A percentile compares a stretch with the other conserved stretches of the same genome.
Conservation (phyloP, 257 asterid species). For the Nicotiana undulata region DNA sequence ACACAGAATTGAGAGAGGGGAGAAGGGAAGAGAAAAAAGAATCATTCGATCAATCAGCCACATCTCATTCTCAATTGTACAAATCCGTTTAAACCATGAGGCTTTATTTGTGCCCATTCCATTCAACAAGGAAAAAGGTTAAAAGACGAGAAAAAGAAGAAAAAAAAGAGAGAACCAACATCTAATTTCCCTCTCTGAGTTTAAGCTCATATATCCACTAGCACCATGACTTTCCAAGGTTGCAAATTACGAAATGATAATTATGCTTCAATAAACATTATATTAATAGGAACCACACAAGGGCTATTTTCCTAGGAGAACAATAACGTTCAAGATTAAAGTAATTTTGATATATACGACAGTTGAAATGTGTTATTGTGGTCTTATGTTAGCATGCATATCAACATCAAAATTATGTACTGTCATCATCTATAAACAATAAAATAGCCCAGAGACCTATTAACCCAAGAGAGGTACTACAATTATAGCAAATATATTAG, state of each 20-base stretch:
- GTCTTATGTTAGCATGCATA: neutral
- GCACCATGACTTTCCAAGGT: neutral
- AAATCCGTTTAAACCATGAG: neutral
- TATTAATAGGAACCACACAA: neutral
- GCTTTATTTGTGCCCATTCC: too few species aligned
- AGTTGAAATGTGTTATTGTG: neutral
- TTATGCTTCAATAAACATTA: neutral
- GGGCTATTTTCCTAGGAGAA: neutral
- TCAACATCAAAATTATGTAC: neutral
- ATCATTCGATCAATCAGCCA: too few species aligned
- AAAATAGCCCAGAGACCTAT: neutral
- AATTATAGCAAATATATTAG: neutral
- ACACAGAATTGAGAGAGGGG: too few species aligned
- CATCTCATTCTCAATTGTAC: neutral
- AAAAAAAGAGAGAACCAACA: neutral
- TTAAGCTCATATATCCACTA: neutral
- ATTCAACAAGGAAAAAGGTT: neutral
- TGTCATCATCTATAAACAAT: neutral
- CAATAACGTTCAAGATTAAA: neutral
- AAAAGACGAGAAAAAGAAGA: neutral
- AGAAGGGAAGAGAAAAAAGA: too few species aligned
- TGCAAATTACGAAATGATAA: neutral
- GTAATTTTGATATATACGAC: too few species aligned
- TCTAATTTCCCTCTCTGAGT: neutral
- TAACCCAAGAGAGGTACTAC: neutral